Evolutionary conservation across 1,284 basidiomycete genomes (phyloP), one percentile per base, ranked within the genome.

Genomic region (Trametes versicolor): DNA sequence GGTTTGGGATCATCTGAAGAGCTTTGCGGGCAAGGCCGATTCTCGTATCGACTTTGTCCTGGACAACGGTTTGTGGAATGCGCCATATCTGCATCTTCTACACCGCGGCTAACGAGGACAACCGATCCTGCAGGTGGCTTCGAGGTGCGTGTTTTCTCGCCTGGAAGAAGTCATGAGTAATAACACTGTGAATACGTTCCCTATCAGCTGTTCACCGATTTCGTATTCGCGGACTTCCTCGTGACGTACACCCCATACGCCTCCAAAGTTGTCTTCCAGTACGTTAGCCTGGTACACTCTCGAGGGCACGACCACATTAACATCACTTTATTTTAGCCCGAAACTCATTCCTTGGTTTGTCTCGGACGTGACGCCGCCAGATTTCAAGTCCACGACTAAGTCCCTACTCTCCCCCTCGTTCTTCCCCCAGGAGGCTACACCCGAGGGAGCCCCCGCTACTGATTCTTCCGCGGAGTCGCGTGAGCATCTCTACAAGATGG

Each of bases 331-430:
- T 17, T 43, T 25, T 59, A 95, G 93, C 77, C 93, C 94, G 0
- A 97, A 97, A 77, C 80, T 92, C 10, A 92, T 97, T 59, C 95
- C 95, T 0, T 96, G 95, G 96, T 98, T 97, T 74, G 96, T 97
- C 56, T 95, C 92, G 15, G 95, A 96, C 75, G 95, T 96, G 23
- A 90, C 92, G 1, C 94, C 95, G 1, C 79, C 82, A 27, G 95
- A 96, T 77, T 96, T 95, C 75, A 75, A 77, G 66, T 82, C 80
- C 45, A 83, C 85, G 1, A 82, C 91, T 51, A 65, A 72, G 0
- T 80, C 80, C 4, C 79, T 92, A 1, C 78, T 85, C 66, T 91
- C 93, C 69, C 84, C 90, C 55, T 74, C 85, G 0, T 87, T 88
- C 75, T 91, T 89, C 76, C 77, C 80, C 21, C 74, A 80, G 34